Evolutionary conservation across 179 eudicot genomes (phyloP).

Genomic region (Spinacia oleracea): DNA sequence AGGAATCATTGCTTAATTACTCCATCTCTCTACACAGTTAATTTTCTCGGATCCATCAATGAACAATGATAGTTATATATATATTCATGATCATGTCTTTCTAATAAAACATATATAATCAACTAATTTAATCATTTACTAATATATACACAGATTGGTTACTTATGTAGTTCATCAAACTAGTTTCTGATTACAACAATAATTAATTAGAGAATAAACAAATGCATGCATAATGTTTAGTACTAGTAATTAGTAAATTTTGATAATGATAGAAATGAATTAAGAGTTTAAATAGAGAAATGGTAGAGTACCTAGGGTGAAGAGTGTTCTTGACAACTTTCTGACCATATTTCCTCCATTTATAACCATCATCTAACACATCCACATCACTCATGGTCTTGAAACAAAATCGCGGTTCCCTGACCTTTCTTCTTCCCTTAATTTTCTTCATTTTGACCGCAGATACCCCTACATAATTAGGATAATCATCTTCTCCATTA

Average conservation of each 20-base stretch:
- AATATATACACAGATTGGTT: too few relatives aligned
- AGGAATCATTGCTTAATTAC: slow-evolving; percentile 32
- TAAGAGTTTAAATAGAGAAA: neutral
- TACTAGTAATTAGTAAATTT: too few relatives aligned
- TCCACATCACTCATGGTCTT: slow-evolving; percentile 91
- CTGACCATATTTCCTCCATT: slow-evolving; percentile 93
- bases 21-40: slow-evolving; percentile 15
- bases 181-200: neutral
- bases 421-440: slow-evolving; percentile 66
- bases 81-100: slow-evolving; percentile 23
- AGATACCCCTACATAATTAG: slow-evolving; percentile 42
- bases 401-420: slow-evolving; percentile 93
- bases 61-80: too few relatives aligned
- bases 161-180: neutral
- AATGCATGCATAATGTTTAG: too few relatives aligned
- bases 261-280: too few relatives aligned
- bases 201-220: too few relatives aligned
- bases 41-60: slow-evolving; percentile 29
- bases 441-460: slow-evolving; percentile 66
- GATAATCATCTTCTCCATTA: slow-evolving; percentile 27
- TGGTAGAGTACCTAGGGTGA: slow-evolving; percentile 65
- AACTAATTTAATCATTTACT: slow-evolving; percentile 32
- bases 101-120: slow-evolving; percentile 21
- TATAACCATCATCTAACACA: slow-evolving; percentile 91
- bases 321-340: slow-evolving; percentile 91